Base-by-base conservation (phyloP, 805 yeast species). In the Kodamaea sagamina region DNA sequence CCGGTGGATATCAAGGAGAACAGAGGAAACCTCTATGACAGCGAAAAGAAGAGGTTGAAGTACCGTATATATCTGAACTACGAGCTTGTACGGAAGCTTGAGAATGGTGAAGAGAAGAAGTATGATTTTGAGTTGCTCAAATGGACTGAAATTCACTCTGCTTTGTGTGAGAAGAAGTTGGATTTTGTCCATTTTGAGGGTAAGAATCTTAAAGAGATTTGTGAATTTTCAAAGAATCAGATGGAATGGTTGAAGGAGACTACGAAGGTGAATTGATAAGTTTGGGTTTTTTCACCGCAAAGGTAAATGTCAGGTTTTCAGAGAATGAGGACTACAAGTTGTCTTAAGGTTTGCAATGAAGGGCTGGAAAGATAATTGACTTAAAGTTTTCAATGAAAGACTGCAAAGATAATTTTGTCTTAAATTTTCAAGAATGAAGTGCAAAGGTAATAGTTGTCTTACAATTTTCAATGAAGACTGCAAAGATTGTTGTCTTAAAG, bases 71-170 rank as follows among this genome's bases (percentile, higher is more conserved):
- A 57, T 42, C 57, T 60, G 10, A 55, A 56, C 21, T 52, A 59
- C 38, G 49, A 53, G 10, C 58, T 52, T 39, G 50, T 50, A 19
- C 44, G 47, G 17, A 18, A 29, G 6, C 22, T 21, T 22, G 47
- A 32, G 4, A 46, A 51, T 13, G 25, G 21, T 11, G 16, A 18
- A 3, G 22, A 15, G 1, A 16, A 16, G 15, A 39, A 18, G 17
- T 44, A 49, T 11, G 67, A 65, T 44, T 65, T 66, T 46, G 72
- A 66, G 41, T 47, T 48, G 6, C 57, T 55, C 16, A 62, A 61
- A 46, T 66, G 72, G 72, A 45, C 44, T 27, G 54, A 47, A 16
- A 65, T 65, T 6, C 50, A 59, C 18, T 44, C 52, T 7, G 48
- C 54, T 6, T 38, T 65, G 8, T 66, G 72, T 49, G 55, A 53